Evolutionary conservation across 2,329 filamentous ascomycete species (phyloP).

Genomic region (Magnaporthales sp.): DNA sequence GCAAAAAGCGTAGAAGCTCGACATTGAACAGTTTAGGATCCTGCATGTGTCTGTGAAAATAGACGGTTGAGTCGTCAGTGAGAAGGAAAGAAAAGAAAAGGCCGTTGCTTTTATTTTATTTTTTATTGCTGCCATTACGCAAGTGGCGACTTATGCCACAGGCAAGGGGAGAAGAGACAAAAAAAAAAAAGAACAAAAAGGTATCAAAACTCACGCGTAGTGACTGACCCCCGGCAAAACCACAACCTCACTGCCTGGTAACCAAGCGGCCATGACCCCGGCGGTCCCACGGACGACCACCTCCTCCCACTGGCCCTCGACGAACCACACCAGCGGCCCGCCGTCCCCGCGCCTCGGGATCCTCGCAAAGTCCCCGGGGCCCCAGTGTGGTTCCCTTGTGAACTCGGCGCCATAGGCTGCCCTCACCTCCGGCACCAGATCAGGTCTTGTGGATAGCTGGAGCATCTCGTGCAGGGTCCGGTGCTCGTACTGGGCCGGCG

Average conservation of each 20-base stretch:
- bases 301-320: neutral
- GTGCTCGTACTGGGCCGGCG: neutral
- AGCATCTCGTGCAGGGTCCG: neutral
- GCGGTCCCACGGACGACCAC: neutral
- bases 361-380: neutral
- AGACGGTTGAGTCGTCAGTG: neutral
- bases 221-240: neutral
- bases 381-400: neutral
- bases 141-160: no score
- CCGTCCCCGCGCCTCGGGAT: neutral
- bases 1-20: neutral
- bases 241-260: neutral
- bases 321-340: neutral
- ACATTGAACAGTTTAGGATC: neutral
- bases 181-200: no score
- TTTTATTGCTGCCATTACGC: neutral
- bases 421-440: neutral
- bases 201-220: neutral
- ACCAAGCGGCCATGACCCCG: neutral
- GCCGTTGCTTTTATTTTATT: neutral
- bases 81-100: no score
- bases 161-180: neutral
- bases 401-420: neutral
- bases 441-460: neutral
- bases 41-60: neutral